Conservation (phyloP, 2,329 filamentous ascomycete genomes). For the Ophiostoma ulmi region DNA sequence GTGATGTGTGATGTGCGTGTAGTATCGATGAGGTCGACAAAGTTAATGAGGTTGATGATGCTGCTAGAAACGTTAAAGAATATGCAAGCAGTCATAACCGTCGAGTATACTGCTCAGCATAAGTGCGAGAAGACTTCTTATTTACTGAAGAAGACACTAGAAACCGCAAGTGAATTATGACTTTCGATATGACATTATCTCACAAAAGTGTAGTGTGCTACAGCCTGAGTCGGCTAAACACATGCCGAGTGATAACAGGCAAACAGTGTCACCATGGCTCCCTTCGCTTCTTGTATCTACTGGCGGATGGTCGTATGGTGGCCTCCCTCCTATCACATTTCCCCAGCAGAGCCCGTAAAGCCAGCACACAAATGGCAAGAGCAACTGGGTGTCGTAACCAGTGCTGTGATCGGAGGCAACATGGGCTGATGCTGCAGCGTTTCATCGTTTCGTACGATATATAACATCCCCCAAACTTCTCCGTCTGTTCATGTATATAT, state of each 20-base stretch:
- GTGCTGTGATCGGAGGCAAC: neutral
- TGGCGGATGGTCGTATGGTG: neutral
- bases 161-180: neutral
- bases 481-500: neutral
- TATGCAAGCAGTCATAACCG: neutral
- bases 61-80: neutral
- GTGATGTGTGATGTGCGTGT: neutral
- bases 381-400: neutral
- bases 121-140: neutral
- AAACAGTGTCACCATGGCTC: neutral
- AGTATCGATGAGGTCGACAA: neutral
- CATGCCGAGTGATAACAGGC: neutral
- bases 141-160: neutral
- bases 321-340: neutral
- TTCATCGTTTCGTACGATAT: neutral
- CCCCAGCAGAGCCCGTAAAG: neutral
- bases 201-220: neutral
- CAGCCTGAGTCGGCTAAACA: neutral
- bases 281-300: neutral
- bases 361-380: neutral
- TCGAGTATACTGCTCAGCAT: neutral
- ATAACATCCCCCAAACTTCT: neutral
- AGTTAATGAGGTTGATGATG: neutral
- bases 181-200: neutral
- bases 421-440: neutral